A percentile compares a stretch with the other conserved stretches of the same genome.
Evolutionary conservation across 2,329 filamentous ascomycete genomes (phyloP).

Genomic region (Calonectria honghensis): DNA sequence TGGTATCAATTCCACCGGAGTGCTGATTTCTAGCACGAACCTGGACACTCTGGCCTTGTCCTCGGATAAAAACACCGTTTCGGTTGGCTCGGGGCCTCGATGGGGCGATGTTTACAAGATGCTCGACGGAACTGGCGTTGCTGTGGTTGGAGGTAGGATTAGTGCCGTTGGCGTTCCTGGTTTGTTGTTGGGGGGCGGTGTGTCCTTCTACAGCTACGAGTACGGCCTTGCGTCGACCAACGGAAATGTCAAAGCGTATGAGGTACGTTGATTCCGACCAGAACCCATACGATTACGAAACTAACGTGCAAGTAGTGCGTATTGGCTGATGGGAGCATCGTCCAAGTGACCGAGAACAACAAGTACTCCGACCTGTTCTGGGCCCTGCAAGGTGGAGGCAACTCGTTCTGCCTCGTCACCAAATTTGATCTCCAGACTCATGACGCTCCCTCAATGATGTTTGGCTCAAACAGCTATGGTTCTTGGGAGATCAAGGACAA

Average conservation of each 20-base stretch:
- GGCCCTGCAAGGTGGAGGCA: conserved; percentile 10
- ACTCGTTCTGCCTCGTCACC: conserved; percentile 3
- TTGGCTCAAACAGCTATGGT: neutral
- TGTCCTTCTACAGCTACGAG: conserved; percentile 15
- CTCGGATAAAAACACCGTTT: neutral
- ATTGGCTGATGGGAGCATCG: conserved; percentile 8
- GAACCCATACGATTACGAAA: too few relatives aligned
- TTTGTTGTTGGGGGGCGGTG: neutral
- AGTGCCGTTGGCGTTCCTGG: neutral
- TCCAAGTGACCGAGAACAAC: neutral
- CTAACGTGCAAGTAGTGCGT: neutral
- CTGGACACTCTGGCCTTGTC: conserved; percentile 2
- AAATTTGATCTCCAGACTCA: conserved; percentile 6
- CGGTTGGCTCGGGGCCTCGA: neutral
- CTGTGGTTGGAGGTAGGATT: neutral
- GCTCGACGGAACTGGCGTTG: conserved; percentile 1
- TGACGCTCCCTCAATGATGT: neutral
- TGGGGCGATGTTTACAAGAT: neutral
- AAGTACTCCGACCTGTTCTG: conserved; percentile 5
- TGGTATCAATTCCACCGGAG: neutral
- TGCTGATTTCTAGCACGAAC: conserved; percentile 12
- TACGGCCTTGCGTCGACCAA: conserved; percentile 19
- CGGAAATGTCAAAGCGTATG: neutral
- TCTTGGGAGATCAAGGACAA: conserved; percentile 6
- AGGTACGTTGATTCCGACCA: neutral